Evolutionary conservation across 352 stramenopile genomes (phyloP).

Genomic region (Globisporangium alternatum): DNA sequence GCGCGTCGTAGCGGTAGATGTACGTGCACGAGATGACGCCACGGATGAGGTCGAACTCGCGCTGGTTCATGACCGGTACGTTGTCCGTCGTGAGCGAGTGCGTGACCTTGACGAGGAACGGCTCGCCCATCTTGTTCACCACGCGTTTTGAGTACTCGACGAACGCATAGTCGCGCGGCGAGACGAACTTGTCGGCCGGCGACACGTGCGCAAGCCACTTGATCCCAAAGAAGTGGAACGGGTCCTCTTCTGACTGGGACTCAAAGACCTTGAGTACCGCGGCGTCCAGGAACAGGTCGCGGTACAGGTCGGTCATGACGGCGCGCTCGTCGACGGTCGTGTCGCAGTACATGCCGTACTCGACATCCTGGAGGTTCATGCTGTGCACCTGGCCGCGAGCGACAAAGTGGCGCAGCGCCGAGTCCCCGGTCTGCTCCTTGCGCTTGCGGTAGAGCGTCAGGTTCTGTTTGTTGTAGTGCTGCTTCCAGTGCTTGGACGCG

Average conservation of each 20-base stretch:
- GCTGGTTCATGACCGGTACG: constrained; percentile 35
- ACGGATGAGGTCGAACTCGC: constrained; percentile 45
- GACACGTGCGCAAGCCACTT: constrained; percentile 48
- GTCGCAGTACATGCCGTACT: constrained; percentile 50
- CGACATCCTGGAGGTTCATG: constrained; percentile 45
- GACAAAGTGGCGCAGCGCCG: constrained; percentile 35
- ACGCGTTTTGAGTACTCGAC: constrained; percentile 42
- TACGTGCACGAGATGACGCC: constrained; percentile 39
- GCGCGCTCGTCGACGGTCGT: constrained; percentile 43
- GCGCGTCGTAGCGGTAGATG: constrained; percentile 42
- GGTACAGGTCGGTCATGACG: constrained; percentile 43
- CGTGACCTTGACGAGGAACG: constrained; percentile 43
- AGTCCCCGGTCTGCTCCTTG: constrained; percentile 24
- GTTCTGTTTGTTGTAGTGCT: constrained; percentile 50
- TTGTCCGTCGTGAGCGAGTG: constrained; percentile 30
- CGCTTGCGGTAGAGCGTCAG: constrained; percentile 52
- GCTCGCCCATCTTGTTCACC: constrained; percentile 30
- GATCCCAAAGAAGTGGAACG: constrained; percentile 50
- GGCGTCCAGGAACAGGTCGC: constrained; percentile 40
- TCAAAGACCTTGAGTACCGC: constrained; percentile 40
- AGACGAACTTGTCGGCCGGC: constrained; percentile 47
- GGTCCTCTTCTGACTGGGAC: constrained; percentile 30
- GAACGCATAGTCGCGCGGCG: constrained; percentile 45
- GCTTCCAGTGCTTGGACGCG: constrained; percentile 41
- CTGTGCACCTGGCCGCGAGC: constrained; percentile 45